Base-by-base conservation (phyloP, 2,329 filamentous ascomycete genomes). In the Eutypa lata region DNA sequence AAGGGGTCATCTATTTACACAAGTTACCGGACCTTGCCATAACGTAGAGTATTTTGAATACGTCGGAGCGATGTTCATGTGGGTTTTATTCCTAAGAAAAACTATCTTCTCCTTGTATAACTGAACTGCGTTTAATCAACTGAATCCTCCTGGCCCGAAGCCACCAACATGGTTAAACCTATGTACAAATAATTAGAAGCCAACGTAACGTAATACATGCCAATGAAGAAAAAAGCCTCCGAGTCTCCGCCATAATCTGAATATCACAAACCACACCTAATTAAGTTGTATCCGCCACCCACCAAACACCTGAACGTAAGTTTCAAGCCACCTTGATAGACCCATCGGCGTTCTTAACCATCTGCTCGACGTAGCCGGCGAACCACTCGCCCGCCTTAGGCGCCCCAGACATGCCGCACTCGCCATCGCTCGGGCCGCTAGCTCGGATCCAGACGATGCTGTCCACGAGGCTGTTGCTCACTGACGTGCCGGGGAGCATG, bases 301-400 rank as follows among this genome's bases (percentile, higher is more conserved):
- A n/a, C n/a, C n/a, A n/a, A n/a, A n/a, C n/a, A 10, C 26, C 10
- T 31, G 6, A 31, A 31, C 26, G 26, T 31, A 5, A 31, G 26
- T 10, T 31, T 31, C 26, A 31, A 10, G 26, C 26, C 26, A 5
- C 10, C 26, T 10, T 10, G 10, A 45, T n/a, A 3, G 42, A 28
- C 14, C 21, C 42, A 63, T 81, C 78, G 51, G 80, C 78, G 57
- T 82, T 82, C 51, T 70, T 73, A 52, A 83, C 73, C 1, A 84
- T 71, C 67, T 81, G 77, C 67, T 76, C 78, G 58, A 83, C 82
- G 71, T 83, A 84, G 16, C 75, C 78, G 68, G 83, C 71, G 70
- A 87, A 87, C 86, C 86, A 90, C 8, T 76, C 72, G 28, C 87
- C 87, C 10, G 87, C 86, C 69, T 90, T 84, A 28, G 87, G 87